Conservation (phyloP, 306 rosid species). For the Pyrus communis region DNA sequence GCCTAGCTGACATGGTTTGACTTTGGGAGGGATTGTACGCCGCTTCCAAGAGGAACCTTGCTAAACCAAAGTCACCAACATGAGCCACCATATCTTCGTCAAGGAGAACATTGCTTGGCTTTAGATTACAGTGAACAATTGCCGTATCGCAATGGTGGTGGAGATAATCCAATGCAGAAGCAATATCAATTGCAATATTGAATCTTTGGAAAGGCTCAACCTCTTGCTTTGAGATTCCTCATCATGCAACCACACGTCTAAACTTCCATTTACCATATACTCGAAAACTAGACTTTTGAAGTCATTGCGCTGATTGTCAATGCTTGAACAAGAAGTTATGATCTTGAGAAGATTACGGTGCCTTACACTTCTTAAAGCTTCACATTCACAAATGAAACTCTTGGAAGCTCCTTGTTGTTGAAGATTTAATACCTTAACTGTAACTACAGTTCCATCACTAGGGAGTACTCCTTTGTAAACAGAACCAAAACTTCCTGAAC, state of each 20-base stretch:
- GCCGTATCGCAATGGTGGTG: neutral
- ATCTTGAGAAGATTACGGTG: neutral
- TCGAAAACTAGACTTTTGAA: neutral
- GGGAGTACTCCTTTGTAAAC: no score
- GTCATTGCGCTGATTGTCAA: neutral
- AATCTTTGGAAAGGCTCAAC: neutral
- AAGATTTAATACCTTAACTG: no score
- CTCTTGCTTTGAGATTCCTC: neutral
- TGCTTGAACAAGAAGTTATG: neutral
- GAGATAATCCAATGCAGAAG: neutral
- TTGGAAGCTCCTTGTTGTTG: neutral
- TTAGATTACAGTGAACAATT: neutral
- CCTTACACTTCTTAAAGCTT: neutral
- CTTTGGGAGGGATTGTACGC: neutral
- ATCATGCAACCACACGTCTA: neutral
- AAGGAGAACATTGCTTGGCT: conserved; percentile 3
- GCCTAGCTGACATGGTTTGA: neutral
- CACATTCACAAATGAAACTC: neutral
- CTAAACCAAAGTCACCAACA: conserved; percentile 4
- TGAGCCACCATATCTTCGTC: conserved; percentile 25
- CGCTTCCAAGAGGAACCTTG: conserved; percentile 7
- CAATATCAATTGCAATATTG: neutral
- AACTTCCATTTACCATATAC: neutral
- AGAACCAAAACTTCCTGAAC: neutral
- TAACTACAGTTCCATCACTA: no score